Base-by-base conservation (phyloP, 768 basidiomycete species). In the Collybiopsis confluens region DNA sequence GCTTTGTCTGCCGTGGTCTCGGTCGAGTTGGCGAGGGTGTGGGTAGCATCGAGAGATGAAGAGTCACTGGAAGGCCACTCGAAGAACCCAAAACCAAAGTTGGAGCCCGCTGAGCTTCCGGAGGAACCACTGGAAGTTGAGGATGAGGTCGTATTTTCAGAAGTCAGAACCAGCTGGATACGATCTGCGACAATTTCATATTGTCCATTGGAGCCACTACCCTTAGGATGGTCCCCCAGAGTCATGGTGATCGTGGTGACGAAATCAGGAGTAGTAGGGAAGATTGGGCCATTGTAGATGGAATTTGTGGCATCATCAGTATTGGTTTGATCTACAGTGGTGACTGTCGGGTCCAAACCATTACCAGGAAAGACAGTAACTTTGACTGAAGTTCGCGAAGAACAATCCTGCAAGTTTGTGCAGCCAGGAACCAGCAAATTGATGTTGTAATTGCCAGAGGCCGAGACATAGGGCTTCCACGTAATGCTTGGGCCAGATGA, bases 391-490 rank as follows among this genome's bases (percentile, higher is more conserved):
- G 95, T 97, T 15, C 97, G 85, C 23, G 74, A 68, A 15, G 68
- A 74, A 64, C 97, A 99, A 62, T 96, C 89, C 57, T 86, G 82
- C 62, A 93, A 80, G 54, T 83, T 70, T 2, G 74, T 71, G 69
- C 97, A 99, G 11, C 95, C 95, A 0, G 97, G 97, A 15, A 96
- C 78, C 41, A 90, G 76, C 38, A 98, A 64, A 68, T 86, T 89
- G 58, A 98, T 75, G 38, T 86, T 81, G 68, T 99, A 99, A 55
- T 81, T 72, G 28, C 94, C 97, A 2, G 89, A 79, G 9, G 90
- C 87, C 0, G 91, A 91, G n/a, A 98, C 86, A 62, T 92, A 93
- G 0, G 95, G 95, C 68, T 82, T 78, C 87, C 92, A 97, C 0
- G 90, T 94, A 65, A 96, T 82, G 33, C 79, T 84, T 13, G 97